A percentile compares a stretch with the other conserved stretches of the same genome.
Conservation (phyloP, 2,329 filamentous ascomycete species). For the Sarocladium strictum region DNA sequence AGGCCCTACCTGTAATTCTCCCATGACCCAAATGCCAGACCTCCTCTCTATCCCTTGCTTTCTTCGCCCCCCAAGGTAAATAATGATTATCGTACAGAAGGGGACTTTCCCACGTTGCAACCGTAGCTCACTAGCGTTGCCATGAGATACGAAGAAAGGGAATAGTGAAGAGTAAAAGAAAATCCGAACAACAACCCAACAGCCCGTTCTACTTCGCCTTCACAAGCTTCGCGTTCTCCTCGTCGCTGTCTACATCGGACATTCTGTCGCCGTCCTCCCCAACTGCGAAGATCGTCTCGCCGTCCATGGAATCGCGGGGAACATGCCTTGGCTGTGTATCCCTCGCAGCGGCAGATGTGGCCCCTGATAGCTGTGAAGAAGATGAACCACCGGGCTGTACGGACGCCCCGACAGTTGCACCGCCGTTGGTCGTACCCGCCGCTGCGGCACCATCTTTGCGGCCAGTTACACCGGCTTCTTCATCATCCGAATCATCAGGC, state of each 20-base stretch:
- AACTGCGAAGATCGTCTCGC: conserved; percentile 93
- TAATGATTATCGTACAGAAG: conserved; percentile 4
- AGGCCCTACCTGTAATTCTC: neutral
- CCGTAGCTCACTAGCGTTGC: neutral
- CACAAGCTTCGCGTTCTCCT: conserved; percentile 54
- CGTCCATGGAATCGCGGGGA: conserved; percentile 59
- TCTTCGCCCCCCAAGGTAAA: neutral
- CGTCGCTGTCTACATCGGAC: conserved; percentile 61
- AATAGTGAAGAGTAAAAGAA: neutral
- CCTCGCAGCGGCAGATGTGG: neutral
- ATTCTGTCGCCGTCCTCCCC: conserved; percentile 80
- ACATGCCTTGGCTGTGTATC: conserved; percentile 22
- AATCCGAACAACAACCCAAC: conserved; percentile 4
- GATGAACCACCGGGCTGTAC: conserved; percentile 4
- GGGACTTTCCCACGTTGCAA: neutral
- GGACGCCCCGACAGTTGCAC: conserved; percentile 4
- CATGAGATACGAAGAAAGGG: neutral
- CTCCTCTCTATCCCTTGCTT: neutral
- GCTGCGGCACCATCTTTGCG: neutral
- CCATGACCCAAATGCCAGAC: neutral
- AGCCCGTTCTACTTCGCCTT: conserved; percentile 30
- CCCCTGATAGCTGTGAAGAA: conserved; percentile 6
- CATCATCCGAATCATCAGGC: conserved; percentile 56
- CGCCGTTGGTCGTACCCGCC: neutral
- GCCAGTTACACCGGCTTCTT: conserved; percentile 35